These are phyloP conservation scores for Xanthoconium stramineum DNA, from an alignment of 768 basidiomycete genomes.

Conservation along the genomic window DNA sequence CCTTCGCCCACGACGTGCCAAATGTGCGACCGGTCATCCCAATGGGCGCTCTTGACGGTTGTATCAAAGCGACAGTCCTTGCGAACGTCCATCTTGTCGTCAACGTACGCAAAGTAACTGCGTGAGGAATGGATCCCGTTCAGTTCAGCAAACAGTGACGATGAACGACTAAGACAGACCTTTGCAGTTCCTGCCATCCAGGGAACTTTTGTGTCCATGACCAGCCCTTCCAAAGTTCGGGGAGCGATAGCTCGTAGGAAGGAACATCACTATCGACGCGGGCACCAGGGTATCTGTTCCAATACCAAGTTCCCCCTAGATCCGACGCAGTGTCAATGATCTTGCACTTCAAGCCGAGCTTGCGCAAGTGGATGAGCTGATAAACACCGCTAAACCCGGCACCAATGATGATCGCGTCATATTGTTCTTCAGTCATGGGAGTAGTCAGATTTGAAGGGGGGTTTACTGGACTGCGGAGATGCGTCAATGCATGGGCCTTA, in stretches of 20 bases:
- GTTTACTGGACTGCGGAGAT: too few species aligned
- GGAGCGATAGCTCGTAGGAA: constrained; percentile 4
- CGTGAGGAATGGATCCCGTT: background rate
- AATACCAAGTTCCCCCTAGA: constrained; percentile 10
- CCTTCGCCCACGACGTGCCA: constrained; percentile 6
- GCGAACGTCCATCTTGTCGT: constrained; percentile 8
- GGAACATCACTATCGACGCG: constrained; percentile 11
- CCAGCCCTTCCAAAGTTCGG: constrained; percentile 16
- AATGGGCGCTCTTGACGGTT: constrained; percentile 7
- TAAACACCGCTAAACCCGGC: constrained; percentile 10
- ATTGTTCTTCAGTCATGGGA: constrained; percentile 2
- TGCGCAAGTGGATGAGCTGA: constrained; percentile 11
- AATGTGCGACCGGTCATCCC: constrained; percentile 6
- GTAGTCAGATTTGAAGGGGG: too few species aligned
- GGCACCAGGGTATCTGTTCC: constrained; percentile 15
- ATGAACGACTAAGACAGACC: background rate
- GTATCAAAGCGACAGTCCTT: constrained; percentile 12
- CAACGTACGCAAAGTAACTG: constrained; percentile 12
- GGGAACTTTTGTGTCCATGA: constrained; percentile 11
- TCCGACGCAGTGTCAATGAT: constrained; percentile 5
- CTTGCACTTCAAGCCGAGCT: constrained; percentile 8
- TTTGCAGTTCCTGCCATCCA: constrained; percentile 6
- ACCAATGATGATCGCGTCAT: constrained; percentile 8
- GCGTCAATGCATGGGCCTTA: too few species aligned
- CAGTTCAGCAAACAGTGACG: background rate